Evolutionary conservation across 1,139 yeast species (phyloP), one percentile per base, ranked within the genome.

Genomic region (Taphrina deformans): DNA sequence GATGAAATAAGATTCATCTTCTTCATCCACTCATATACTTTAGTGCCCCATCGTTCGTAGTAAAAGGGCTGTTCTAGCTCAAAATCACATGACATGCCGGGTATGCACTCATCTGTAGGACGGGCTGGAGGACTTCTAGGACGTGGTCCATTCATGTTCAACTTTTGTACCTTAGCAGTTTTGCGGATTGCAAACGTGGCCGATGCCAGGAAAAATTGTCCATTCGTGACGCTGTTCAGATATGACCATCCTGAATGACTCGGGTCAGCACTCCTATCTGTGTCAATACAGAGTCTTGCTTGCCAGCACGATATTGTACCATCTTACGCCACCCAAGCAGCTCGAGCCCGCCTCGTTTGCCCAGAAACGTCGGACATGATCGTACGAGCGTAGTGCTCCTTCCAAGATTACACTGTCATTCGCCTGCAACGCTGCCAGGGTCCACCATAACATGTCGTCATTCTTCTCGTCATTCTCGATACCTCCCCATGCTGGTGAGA

Each of bases 331-430:
- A 12, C 50, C 50, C 6, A 18, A 12, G 29, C 50, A 45, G 50
- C 50, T n/a, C 29, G 50, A 10, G 18, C 18, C 7, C 5, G 24
- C 14, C 7, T 45, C 21, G 14, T n/a, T 26, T 4, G 50, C 50
- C 50, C 50, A 45, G 50, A 45, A 45, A 7, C 50, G 50, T 5
- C 50, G 50, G n/a, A 45, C 50, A 18, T 45, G 50, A n/a, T 45
- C 50, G 50, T 45, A 18, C 9, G 29, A 18, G 14, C 50, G 26
- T 6, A 24, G 4, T 10, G 50, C 50, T 5, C n/a, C 14, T 10
- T 24, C 14, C 21, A 18, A 5, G 18, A 45, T 12, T 5, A 9
- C 14, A 5, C 9, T 24, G 14, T 48, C 35, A 14, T 26, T n/a
- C 16, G 4, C 16, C 2, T 16, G 21, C 16, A 48, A 3, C 3